Evolutionary conservation across 2,329 filamentous ascomycete species (phyloP), one percentile per base, ranked within the genome.

Genomic region (Fusarium sp.): DNA sequence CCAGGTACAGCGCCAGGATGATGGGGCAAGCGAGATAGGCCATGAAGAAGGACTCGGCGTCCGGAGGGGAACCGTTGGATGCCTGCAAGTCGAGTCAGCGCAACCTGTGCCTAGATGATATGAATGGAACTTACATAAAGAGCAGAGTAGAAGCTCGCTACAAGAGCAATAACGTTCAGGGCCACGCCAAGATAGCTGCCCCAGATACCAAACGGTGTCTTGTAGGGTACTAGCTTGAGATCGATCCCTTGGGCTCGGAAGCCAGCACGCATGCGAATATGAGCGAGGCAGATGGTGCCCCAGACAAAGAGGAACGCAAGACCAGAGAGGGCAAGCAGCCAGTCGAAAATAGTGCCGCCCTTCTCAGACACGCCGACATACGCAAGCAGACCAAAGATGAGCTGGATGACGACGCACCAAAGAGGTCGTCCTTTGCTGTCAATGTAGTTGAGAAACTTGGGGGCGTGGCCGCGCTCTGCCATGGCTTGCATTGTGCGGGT

Each of bases 401-500:
- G 87, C 9, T 92, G 84, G 48, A 92, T 71, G 4, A 81, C 54
- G 62, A 97, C 92, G 50, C 91, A 86, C 43, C 87, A 83, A 4
- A 96, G 81, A 13, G 90, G 93, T 11, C 93, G 90, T 31, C 93
- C 93, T 65, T 89, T 85, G 33, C 86, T 86, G 78, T 94, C 93
- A 67, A 95, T 88, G 76, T 94, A 96, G 57, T 85, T 86, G 33
- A 97, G 81, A 65, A 93, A 80, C 61, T 79, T 82, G 13, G 93
- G 93, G 0, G 92, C 93, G 72, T 95, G 92, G 43, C 87, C 84
- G 75, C 96, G 92, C 73, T 96, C 92, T 31, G 93, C 93, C 7
- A 97, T 84, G 2, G 93, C 93, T 33, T 93, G 92, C 11, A 98
- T 85, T 1, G 93, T 97, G 68, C 94, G 88, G 6, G 92, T 96